Evolutionary conservation across 163 green algal species (phyloP).

Genomic region (Prototheca wickerhamii): DNA sequence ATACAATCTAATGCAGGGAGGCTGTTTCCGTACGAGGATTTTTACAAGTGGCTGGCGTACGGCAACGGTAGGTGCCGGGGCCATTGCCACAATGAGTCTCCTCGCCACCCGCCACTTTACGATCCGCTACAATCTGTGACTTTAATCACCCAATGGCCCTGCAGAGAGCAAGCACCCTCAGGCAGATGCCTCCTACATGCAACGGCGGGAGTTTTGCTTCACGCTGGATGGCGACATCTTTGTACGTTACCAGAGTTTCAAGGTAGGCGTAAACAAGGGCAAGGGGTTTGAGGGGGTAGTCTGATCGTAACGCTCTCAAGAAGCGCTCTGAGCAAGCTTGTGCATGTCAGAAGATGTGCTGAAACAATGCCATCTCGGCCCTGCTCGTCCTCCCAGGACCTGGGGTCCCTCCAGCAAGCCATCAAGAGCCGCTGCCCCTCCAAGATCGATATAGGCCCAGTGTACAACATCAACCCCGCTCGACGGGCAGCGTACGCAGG

Average conservation of each 20-base stretch:
- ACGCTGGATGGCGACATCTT: constrained; percentile 97
- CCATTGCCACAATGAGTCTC: not conserved
- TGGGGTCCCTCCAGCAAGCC: constrained; percentile 45
- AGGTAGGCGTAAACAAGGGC: constrained; percentile 45
- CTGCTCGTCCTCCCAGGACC: too few relatives aligned
- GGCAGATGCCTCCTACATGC: constrained; percentile 66
- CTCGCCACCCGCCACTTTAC: too few relatives aligned
- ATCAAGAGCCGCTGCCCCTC: constrained; percentile 60
- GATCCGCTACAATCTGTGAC: not conserved
- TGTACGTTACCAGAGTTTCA: constrained; percentile 94
- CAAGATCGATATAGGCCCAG: constrained; percentile 97
- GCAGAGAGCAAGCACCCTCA: constrained; percentile 53
- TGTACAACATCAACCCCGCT: constrained; percentile 89
- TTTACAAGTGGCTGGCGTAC: constrained; percentile 84
- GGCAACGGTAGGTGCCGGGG: constrained; percentile 63
- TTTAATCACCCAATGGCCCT: not conserved
- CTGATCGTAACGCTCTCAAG: too few relatives aligned
- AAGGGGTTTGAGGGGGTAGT: too few relatives aligned
- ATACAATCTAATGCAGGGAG: constrained; percentile 17
- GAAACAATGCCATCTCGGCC: too few relatives aligned
- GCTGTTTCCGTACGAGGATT: constrained; percentile 68
- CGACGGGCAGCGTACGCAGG: constrained; percentile 18
- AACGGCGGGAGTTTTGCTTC: constrained; percentile 94
- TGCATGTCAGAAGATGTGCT: too few relatives aligned
- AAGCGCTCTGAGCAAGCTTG: too few relatives aligned